A percentile compares a stretch with the other conserved stretches of the same genome.
These are phyloP conservation scores for Leersia perrieri DNA, from an alignment of 176 grass and related monocot genomes.

Conservation along the genomic window DNA sequence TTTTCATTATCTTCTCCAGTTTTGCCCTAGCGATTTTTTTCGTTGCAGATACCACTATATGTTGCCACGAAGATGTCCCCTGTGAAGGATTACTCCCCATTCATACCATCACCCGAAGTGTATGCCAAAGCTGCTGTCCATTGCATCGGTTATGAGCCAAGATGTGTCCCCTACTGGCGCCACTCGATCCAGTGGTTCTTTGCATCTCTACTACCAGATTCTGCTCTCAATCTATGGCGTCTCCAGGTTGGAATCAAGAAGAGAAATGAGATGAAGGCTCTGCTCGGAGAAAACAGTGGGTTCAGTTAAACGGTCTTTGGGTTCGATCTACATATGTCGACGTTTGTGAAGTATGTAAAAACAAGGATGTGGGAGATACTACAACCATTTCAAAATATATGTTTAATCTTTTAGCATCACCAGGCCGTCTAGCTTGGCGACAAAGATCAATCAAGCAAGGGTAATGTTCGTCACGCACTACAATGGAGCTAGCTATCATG, in stretches of 20 bases:
- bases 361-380: too few relatives aligned
- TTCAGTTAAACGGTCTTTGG: background rate
- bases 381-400: too few relatives aligned
- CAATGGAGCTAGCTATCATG: too few relatives aligned
- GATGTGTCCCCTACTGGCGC: conserved; percentile 57
- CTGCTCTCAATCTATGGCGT: conserved; percentile 44
- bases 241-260: conserved; percentile 41
- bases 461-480: too few relatives aligned
- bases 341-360: too few relatives aligned
- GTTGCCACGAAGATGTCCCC: conserved; percentile 60
- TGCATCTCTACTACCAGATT: conserved; percentile 34
- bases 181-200: conserved; percentile 56
- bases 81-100: conserved; percentile 28
- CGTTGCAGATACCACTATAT: conserved; percentile 51
- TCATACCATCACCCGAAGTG: conserved; percentile 48
- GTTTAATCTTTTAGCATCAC: too few relatives aligned
- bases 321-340: too few relatives aligned
- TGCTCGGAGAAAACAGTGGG: background rate
- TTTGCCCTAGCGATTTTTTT: background rate
- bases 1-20: background rate
- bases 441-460: too few relatives aligned
- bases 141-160: conserved; percentile 45
- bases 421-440: too few relatives aligned
- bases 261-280: conserved; percentile 33
- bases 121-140: conserved; percentile 35